phyloP scores from a whole-genome alignment of 495 filamentous ascomycete species.

The Amorphotheca resinae region DNA sequence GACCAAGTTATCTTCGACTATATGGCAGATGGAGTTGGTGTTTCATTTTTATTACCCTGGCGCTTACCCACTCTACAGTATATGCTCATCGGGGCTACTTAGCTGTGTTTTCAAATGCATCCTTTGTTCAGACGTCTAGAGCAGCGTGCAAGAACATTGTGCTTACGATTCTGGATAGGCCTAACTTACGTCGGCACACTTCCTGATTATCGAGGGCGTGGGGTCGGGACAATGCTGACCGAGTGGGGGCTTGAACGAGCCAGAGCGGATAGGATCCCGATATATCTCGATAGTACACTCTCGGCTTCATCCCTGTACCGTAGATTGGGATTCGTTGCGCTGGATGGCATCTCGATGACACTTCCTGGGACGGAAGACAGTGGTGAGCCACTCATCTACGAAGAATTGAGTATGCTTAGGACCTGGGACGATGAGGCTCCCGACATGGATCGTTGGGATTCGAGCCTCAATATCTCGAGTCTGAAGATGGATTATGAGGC shows the following conservation, averaged over 20 bases:
- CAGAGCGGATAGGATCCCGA: constrained; percentile 23
- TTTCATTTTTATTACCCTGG: neutral
- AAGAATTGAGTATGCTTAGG: constrained; percentile 13
- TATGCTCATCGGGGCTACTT: too few species aligned
- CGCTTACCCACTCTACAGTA: too few species aligned
- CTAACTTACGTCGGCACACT: constrained; percentile 31
- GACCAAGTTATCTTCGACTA: neutral
- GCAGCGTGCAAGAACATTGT: neutral
- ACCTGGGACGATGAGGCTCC: constrained; percentile 2
- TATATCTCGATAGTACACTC: constrained; percentile 34
- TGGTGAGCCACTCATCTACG: constrained; percentile 3
- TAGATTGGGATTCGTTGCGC: constrained; percentile 26
- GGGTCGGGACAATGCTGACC: constrained; percentile 27
- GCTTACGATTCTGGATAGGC: constrained; percentile 18
- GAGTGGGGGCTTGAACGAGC: constrained; percentile 26
- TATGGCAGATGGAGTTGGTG: too few species aligned
- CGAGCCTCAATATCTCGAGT: constrained; percentile 14
- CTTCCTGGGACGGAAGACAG: neutral
- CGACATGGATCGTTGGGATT: constrained; percentile 17
- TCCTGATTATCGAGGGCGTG: constrained; percentile 29
- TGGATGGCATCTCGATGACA: constrained; percentile 8
- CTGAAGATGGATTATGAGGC: constrained; percentile 15
- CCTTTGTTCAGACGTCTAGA: too few species aligned
- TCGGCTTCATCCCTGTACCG: constrained; percentile 30
- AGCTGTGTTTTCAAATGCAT: too few species aligned